Evolutionary conservation across 2,329 filamentous ascomycete genomes (phyloP).

Genomic region (Ophiosphaerella herpotricha): DNA sequence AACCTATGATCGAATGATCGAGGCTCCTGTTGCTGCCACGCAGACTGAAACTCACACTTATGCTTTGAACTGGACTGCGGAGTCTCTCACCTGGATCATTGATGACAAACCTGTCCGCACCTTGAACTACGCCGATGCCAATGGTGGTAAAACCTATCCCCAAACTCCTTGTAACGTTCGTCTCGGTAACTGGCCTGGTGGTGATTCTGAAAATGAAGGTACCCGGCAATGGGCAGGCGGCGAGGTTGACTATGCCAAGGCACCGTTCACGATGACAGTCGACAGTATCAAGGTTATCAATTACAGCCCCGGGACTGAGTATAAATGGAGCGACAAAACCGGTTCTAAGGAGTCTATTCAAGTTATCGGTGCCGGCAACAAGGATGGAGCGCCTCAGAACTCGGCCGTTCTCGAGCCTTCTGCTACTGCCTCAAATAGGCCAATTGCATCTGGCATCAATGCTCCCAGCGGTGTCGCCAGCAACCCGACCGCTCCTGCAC

Average conservation of each 20-base stretch:
- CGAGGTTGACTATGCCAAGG: constrained; percentile 52
- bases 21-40: constrained; percentile 61
- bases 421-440: constrained; percentile 33
- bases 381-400: constrained; percentile 38
- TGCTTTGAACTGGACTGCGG: constrained; percentile 73
- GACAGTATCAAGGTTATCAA: constrained; percentile 57
- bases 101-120: constrained; percentile 70
- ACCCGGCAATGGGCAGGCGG: constrained; percentile 73
- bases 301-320: constrained; percentile 56
- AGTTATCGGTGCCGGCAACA: constrained; percentile 42
- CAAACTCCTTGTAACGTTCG: constrained; percentile 72
- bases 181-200: constrained; percentile 55
- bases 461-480: constrained; percentile 22
- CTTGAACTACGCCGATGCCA: constrained; percentile 61
- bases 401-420: constrained; percentile 24
- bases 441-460: constrained; percentile 29
- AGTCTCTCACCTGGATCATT: constrained; percentile 69
- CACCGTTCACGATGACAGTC: constrained; percentile 58
- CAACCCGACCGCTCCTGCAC: constrained; percentile 3
- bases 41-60: constrained; percentile 68
- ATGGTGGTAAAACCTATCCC: constrained; percentile 67
- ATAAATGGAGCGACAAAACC: constrained; percentile 56
- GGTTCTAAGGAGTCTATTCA: constrained; percentile 57
- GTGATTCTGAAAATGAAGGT: constrained; percentile 56
- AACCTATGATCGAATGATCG: constrained; percentile 71